Conservation (phyloP, 352 stramenopile species). For the Globisporangium paroecandrum region DNA sequence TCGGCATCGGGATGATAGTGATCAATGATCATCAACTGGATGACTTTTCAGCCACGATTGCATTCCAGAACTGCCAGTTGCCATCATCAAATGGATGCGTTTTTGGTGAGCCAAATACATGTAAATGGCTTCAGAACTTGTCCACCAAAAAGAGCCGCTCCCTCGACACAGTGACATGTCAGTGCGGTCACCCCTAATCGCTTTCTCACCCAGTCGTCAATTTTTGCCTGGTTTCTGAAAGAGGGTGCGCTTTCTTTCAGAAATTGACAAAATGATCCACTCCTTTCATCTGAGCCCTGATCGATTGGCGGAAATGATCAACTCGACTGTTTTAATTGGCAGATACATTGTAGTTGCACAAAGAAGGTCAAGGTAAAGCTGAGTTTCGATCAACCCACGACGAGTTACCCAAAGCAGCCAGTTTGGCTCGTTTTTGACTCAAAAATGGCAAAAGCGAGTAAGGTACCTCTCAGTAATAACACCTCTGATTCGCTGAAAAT, state of each 20-base stretch:
- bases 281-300: background rate
- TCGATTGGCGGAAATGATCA: background rate
- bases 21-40: background rate
- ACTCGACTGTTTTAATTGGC: background rate
- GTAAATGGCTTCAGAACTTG: background rate
- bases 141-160: background rate
- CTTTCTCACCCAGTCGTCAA: background rate
- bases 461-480: background rate
- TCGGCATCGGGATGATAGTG: background rate
- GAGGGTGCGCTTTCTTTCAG: background rate
- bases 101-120: background rate
- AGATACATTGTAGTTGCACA: background rate
- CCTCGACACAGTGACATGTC: background rate
- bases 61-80: background rate
- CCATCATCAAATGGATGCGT: background rate
- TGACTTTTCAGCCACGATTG: background rate
- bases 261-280: background rate
- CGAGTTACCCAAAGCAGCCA: background rate
- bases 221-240: background rate
- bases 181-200: background rate
- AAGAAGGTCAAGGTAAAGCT: background rate
- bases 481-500: background rate
- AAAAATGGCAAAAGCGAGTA: background rate
- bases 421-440: background rate
- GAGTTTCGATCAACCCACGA: background rate